These are phyloP conservation scores for Primulina eburnea DNA, from an alignment of 257 asterid species.

Conservation along the genomic window DNA sequence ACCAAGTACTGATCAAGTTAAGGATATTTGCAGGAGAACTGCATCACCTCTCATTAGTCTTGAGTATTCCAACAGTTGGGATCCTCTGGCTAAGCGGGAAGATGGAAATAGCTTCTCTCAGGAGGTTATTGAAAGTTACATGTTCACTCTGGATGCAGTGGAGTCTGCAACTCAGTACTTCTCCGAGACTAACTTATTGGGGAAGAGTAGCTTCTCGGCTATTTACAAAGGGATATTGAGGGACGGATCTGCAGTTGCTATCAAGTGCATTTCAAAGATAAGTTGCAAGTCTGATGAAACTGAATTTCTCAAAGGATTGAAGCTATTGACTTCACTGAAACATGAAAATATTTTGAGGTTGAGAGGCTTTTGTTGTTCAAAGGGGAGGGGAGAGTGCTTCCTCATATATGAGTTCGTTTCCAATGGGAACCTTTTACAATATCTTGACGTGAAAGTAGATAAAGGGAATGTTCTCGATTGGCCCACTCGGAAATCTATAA, in stretches of 20 bases:
- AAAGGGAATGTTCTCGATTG: slow-evolving; percentile 71
- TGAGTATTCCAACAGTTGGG: slow-evolving; percentile 88
- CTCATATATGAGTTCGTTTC: slow-evolving; percentile 80
- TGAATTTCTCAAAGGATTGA: slow-evolving; percentile 75
- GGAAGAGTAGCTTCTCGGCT: slow-evolving; percentile 79
- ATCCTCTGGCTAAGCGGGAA: slow-evolving; percentile 63
- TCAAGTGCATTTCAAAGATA: slow-evolving; percentile 82
- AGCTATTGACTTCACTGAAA: slow-evolving; percentile 63
- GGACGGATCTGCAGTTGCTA: slow-evolving; percentile 80
- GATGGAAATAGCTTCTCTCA: slow-evolving; percentile 62
- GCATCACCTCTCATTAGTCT: slow-evolving; percentile 82
- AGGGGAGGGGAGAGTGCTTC: slow-evolving; percentile 93
- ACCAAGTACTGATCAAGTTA: slow-evolving; percentile 61
- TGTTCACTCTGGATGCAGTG: slow-evolving; percentile 81
- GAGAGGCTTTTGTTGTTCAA: slow-evolving; percentile 96
- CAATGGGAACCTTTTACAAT: slow-evolving; percentile 74
- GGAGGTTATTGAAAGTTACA: slow-evolving; percentile 75
- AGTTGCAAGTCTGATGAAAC: slow-evolving; percentile 89
- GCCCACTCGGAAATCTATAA: slow-evolving; percentile 63
- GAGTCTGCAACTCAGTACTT: slow-evolving; percentile 88
- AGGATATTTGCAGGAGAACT: slow-evolving; percentile 60
- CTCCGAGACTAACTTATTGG: slow-evolving; percentile 72
- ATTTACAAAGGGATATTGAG: slow-evolving; percentile 69
- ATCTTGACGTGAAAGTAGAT: slow-evolving; percentile 59
- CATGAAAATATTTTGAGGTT: slow-evolving; percentile 76